A percentile compares a stretch with the other conserved stretches of the same genome.
These are phyloP conservation scores for Sedum album DNA, from an alignment of 164 flowering plant genomes.

Conservation along the genomic window DNA sequence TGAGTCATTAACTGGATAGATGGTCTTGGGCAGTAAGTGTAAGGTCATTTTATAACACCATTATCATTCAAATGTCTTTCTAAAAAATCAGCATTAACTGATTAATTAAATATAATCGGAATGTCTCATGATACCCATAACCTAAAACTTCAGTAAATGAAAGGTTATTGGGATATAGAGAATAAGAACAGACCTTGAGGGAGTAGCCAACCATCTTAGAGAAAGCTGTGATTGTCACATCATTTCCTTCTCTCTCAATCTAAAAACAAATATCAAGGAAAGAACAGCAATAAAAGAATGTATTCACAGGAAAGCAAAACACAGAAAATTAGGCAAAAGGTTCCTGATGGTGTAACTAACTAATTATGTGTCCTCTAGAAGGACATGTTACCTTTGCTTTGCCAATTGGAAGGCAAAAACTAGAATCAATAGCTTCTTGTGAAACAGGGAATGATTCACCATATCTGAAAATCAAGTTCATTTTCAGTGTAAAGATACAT, in stretches of 20 bases:
- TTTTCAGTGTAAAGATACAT: neutral
- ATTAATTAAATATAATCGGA: too few species aligned
- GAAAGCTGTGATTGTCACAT: constrained; percentile 78
- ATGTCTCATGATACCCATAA: too few species aligned
- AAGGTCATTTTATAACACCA: too few species aligned
- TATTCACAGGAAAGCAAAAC: too few species aligned
- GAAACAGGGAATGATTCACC: constrained; percentile 89
- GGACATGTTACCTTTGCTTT: constrained; percentile 66
- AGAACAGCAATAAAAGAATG: too few species aligned
- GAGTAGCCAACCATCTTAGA: constrained; percentile 91
- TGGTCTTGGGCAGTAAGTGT: too few species aligned
- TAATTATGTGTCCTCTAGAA: too few species aligned
- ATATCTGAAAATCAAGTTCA: constrained; percentile 37
- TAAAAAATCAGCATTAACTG: too few species aligned
- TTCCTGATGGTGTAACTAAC: too few species aligned
- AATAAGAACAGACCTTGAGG: constrained; percentile 52
- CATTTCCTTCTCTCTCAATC: constrained; percentile 86
- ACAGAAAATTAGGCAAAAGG: too few species aligned
- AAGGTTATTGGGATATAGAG: neutral
- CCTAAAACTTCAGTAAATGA: neutral
- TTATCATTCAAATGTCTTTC: too few species aligned
- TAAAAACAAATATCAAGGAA: constrained; percentile 12
- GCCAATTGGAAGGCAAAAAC: constrained; percentile 79
- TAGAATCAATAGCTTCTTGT: constrained; percentile 80
- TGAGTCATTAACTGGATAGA: too few species aligned